phyloP scores from a whole-genome alignment of 805 yeast species.

The Saccharomycopsis sp. region DNA sequence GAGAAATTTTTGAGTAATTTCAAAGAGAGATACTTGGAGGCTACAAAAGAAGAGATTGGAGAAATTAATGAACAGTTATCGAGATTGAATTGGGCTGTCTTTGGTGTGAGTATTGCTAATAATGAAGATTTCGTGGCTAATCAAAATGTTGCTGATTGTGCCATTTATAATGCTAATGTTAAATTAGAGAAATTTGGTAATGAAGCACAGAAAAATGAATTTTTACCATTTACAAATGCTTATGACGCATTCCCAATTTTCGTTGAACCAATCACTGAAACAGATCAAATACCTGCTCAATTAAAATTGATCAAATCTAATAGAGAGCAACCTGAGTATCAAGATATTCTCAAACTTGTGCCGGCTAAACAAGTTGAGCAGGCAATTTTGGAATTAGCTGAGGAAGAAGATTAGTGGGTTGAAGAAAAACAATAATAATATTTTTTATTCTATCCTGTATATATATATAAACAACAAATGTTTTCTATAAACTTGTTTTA shows the following conservation, averaged over 20 bases:
- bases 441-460: neutral
- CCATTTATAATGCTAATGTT: slow-evolving; percentile 60
- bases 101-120: slow-evolving; percentile 56
- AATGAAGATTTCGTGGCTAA: slow-evolving; percentile 31
- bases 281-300: slow-evolving; percentile 1
- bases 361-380: slow-evolving; percentile 21
- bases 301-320: slow-evolving; percentile 14
- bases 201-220: slow-evolving; percentile 29
- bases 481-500: too few species aligned
- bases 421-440: neutral
- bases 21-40: slow-evolving; percentile 46
- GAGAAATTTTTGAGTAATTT: slow-evolving; percentile 49
- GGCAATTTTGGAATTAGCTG: slow-evolving; percentile 16
- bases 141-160: slow-evolving; percentile 55
- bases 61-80: slow-evolving; percentile 63
- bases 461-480: slow-evolving; percentile 1
- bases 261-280: slow-evolving; percentile 1
- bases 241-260: slow-evolving; percentile 21
- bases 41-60: slow-evolving; percentile 46
- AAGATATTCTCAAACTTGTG: slow-evolving; percentile 13
- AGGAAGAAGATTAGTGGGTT: neutral
- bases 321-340: slow-evolving; percentile 9
- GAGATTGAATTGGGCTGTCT: slow-evolving; percentile 74
- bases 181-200: slow-evolving; percentile 50
- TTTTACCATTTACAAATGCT: slow-evolving; percentile 10